Evolutionary conservation across 352 stramenopile genomes (phyloP).

Genomic region (Globisporangium spinosum): DNA sequence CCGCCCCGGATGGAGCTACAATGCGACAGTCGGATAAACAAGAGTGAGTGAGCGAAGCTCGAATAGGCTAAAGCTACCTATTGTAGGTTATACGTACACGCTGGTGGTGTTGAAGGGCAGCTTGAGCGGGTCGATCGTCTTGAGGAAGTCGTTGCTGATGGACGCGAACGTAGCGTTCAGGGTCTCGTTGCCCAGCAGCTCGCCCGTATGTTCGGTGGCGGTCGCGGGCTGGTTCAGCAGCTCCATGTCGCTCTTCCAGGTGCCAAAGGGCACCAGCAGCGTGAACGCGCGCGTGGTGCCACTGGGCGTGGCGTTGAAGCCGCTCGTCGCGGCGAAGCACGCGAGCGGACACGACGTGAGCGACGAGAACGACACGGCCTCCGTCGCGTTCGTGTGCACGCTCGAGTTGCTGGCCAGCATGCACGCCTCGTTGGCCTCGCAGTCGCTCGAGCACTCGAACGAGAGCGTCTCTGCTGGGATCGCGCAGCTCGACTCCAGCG

Average conservation of each 20-base stretch:
- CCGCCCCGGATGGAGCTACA: background rate
- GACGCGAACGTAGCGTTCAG: background rate
- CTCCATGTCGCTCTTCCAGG: background rate
- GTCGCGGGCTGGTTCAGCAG: background rate
- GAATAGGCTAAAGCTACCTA: background rate
- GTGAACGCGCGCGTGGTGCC: background rate
- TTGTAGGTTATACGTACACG: background rate
- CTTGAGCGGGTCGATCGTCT: background rate
- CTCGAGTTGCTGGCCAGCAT: background rate
- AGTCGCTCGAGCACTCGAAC: slow-evolving; percentile 5
- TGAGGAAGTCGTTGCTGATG: slow-evolving; percentile 1
- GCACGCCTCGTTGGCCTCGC: background rate
- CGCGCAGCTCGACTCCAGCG: background rate
- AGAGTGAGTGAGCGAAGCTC: background rate
- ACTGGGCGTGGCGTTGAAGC: background rate
- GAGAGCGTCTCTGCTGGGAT: slow-evolving; percentile 4
- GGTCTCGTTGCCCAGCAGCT: background rate
- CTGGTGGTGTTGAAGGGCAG: background rate
- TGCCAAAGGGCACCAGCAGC: background rate
- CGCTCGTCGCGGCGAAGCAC: background rate
- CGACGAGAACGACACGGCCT: background rate
- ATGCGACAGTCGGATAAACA: background rate
- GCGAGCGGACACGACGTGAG: slow-evolving; percentile 1
- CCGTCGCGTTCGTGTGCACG: background rate
- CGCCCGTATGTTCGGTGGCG: background rate